phyloP scores from a whole-genome alignment of 768 basidiomycete genomes.

The Ramaria rubella region DNA sequence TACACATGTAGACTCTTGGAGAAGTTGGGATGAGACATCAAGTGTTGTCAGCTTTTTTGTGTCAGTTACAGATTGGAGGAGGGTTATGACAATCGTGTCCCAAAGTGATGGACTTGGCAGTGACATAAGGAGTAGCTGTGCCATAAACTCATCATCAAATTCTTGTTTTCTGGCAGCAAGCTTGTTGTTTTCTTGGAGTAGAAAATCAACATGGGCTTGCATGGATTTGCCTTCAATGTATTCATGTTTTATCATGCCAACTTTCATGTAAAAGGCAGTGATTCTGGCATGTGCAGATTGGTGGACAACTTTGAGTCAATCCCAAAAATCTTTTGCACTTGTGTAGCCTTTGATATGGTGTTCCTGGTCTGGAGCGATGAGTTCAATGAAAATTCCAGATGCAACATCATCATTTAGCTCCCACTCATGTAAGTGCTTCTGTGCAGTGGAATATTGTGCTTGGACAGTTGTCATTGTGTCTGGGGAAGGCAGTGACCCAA shows the following conservation, averaged over 20 bases:
- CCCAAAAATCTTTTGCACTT: neutral
- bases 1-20: neutral
- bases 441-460: neutral
- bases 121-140: no score
- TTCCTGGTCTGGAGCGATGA: neutral
- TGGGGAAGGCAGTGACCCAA: neutral
- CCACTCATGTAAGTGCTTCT: neutral
- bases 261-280: no score
- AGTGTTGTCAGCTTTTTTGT: constrained; percentile 1
- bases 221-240: no score
- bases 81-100: no score
- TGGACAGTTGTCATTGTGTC: neutral
- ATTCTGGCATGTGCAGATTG: no score
- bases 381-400: neutral
- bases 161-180: no score
- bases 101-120: constrained; percentile 4
- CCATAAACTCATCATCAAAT: no score
- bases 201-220: neutral
- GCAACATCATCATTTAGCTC: neutral
- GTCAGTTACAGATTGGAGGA: no score
- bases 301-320: neutral
- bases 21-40: neutral
- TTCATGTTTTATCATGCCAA: no score
- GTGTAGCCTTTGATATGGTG: neutral
- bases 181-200: constrained; percentile 4